These are phyloP conservation scores for Russula abietina DNA, from an alignment of 768 basidiomycete species.

Conservation along the genomic window DNA sequence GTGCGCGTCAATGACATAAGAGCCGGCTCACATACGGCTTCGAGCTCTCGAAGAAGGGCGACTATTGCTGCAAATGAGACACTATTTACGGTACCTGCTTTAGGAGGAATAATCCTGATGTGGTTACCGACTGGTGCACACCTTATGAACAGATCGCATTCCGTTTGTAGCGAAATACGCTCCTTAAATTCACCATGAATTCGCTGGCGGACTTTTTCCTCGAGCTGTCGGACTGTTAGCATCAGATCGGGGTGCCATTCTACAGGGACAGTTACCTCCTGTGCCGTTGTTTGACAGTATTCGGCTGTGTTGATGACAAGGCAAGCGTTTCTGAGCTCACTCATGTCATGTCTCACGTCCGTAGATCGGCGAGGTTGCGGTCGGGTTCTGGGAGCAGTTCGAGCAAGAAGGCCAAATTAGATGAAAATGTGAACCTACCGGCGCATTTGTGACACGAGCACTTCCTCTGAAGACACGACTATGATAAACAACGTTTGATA, in stretches of 20 bases:
- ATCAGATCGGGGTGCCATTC: not conserved
- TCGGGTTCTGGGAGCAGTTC: slow-evolving; percentile 35
- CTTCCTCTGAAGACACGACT: slow-evolving; percentile 61
- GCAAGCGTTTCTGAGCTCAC: slow-evolving; percentile 75
- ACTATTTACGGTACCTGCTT: slow-evolving; percentile 36
- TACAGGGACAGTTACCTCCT: slow-evolving; percentile 49
- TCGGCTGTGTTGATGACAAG: slow-evolving; percentile 95
- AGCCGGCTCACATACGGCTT: slow-evolving; percentile 71
- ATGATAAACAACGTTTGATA: slow-evolving; percentile 7
- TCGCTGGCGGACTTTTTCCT: slow-evolving; percentile 84
- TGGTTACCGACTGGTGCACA: slow-evolving; percentile 33
- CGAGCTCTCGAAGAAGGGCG: slow-evolving; percentile 77
- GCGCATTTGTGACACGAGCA: slow-evolving; percentile 68
- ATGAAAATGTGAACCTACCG: slow-evolving; percentile 39
- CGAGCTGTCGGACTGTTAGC: slow-evolving; percentile 50
- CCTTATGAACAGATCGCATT: slow-evolving; percentile 88
- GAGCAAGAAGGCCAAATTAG: not conserved
- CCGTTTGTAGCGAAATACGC: slow-evolving; percentile 73
- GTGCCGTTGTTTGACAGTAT: slow-evolving; percentile 89
- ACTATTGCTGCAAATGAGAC: slow-evolving; percentile 80
- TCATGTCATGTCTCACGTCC: slow-evolving; percentile 72
- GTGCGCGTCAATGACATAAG: slow-evolving; percentile 72
- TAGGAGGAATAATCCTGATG: not conserved
- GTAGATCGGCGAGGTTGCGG: slow-evolving; percentile 54
- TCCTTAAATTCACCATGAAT: slow-evolving; percentile 71